Conservation (phyloP, 768 basidiomycete genomes). For the Kockovaella imperatae region DNA sequence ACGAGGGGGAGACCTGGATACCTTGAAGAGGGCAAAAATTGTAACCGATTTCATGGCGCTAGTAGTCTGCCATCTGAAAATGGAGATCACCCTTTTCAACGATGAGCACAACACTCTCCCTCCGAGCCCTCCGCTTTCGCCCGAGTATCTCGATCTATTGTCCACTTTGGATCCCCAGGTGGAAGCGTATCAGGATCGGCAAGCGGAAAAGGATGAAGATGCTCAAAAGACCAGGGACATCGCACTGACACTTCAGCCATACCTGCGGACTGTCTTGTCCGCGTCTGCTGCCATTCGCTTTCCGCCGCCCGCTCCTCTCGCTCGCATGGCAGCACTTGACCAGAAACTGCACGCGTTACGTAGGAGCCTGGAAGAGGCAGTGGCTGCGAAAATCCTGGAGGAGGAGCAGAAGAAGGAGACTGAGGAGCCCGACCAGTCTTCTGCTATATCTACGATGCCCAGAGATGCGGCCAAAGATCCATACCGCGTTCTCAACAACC, state of each 20-base stretch:
- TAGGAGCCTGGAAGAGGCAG: constrained; percentile 78
- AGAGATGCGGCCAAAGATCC: constrained; percentile 27
- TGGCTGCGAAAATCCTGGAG: constrained; percentile 49
- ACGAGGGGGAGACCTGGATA: constrained; percentile 75
- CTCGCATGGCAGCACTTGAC: constrained; percentile 81
- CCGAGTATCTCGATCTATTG: constrained; percentile 24
- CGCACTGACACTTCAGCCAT: constrained; percentile 72
- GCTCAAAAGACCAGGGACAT: constrained; percentile 55
- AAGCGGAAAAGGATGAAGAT: constrained; percentile 16
- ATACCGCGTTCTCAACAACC: constrained; percentile 52
- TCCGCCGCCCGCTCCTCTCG: constrained; percentile 80
- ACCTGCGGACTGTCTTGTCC: constrained; percentile 78
- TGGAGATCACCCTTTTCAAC: constrained; percentile 57
- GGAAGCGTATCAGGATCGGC: constrained; percentile 1
- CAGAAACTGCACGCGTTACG: constrained; percentile 62
- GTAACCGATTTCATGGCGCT: constrained; percentile 86
- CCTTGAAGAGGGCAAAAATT: constrained; percentile 75
- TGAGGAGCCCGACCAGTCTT: constrained; percentile 5
- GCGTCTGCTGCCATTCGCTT: constrained; percentile 88
- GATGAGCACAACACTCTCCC: constrained; percentile 45
- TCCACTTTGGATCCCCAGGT: constrained; percentile 7
- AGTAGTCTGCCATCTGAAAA: constrained; percentile 83
- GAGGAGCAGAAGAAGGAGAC: constrained; percentile 55
- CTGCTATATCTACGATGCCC: constrained; percentile 17
- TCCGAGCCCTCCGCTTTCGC: constrained; percentile 18